Base-by-base conservation (phyloP, 2,329 filamentous ascomycete genomes). In the Ceratocystis huliohia region DNA sequence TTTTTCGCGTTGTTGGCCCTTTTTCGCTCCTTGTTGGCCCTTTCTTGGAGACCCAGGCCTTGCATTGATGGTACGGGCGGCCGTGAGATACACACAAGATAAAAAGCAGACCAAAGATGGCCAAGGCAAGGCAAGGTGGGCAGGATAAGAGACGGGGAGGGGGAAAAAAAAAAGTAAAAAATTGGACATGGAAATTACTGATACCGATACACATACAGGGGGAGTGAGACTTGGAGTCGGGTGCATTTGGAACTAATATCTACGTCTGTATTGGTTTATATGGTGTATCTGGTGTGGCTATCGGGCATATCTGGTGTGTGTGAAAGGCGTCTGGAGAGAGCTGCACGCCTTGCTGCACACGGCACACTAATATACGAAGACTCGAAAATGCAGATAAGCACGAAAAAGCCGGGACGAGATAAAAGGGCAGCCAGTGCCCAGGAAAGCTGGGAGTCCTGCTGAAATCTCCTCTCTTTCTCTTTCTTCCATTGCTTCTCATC, bases 401-500 rank as follows among this genome's bases (percentile, higher is more conserved):
- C 5, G 17, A 20, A 53, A 25, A 53, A 22, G 48, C 48, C 48
- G n/a, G 10, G 53, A 30, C 53, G n/a, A 30, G 25, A 30, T 57
- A 57, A 57, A 57, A 57, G 13, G 53, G 28, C 53, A 30, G 50
- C 50, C 50, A 28, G 20, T 4, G 20, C 50, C 50, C 50, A 6
- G 28, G 50, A 30, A 20, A 25, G 22, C n/a, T 56, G 20, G 22
- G 22, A 7, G 37, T 41, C 30, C 28, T 33, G 28, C 53, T n/a
- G 30, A 17, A 45, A 3, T 15, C 20, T 20, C 4, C 48, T 22
- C 57, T 68, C 68, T 68, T 17, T 44, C 56, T 61, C 57, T 33
- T 46, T 44, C 22, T 17, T 22, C 10, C 2, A 37, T 13, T 37
- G 33, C 33, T 37, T 37, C 8, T 37, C 3, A 1, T 41, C 10